Percentiles rank a stretch among this genome's conserved stretches.
Evolutionary conservation across 768 basidiomycete species (phyloP).

Genomic region (Rhodotorula kratochvilovae): DNA sequence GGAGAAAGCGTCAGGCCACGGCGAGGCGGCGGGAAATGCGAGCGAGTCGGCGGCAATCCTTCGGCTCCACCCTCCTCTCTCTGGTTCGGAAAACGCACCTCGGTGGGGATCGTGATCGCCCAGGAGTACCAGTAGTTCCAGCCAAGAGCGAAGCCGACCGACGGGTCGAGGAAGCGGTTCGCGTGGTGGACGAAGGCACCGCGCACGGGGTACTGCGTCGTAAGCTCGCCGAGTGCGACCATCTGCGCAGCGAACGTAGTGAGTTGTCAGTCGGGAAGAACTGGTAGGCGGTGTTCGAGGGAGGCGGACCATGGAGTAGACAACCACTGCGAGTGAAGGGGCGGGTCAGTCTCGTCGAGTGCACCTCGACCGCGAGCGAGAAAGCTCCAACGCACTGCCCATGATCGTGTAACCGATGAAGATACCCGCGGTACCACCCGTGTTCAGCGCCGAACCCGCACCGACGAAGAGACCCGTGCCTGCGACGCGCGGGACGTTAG

Average conservation of each 20-base stretch:
- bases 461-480: slow-evolving; percentile 24
- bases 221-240: slow-evolving; percentile 44
- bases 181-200: slow-evolving; percentile 54
- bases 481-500: background rate
- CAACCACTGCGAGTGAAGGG: background rate
- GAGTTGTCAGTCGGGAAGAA: background rate
- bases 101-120: slow-evolving; percentile 5
- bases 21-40: too few species aligned
- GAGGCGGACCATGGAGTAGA: slow-evolving; percentile 4
- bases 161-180: slow-evolving; percentile 49
- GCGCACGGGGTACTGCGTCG: slow-evolving; percentile 47
- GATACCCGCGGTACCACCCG: slow-evolving; percentile 10
- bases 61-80: too few species aligned
- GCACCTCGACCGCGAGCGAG: too few species aligned
- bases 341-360: background rate
- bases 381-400: background rate
- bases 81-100: too few species aligned
- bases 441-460: background rate
- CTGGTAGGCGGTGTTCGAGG: background rate
- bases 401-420: slow-evolving; percentile 9
- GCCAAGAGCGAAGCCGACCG: slow-evolving; percentile 42
- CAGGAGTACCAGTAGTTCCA: slow-evolving; percentile 29
- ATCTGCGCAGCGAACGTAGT: background rate
- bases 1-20: background rate
- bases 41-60: too few species aligned